Evolutionary conservation across 2,329 filamentous ascomycete species (phyloP).

Genomic region (Ophiostoma triangulosporum): DNA sequence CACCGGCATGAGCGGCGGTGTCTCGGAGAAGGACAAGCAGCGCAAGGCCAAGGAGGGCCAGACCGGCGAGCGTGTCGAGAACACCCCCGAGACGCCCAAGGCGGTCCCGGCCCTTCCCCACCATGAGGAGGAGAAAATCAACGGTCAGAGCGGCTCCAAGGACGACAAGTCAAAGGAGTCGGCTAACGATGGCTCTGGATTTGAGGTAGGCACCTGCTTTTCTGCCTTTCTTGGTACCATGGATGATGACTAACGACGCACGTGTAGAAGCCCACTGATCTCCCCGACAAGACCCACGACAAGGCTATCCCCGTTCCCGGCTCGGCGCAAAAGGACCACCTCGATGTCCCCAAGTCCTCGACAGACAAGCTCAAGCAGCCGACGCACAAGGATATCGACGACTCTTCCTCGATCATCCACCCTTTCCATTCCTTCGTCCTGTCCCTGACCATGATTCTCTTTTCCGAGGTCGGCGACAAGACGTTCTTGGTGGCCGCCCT

Average conservation of each 20-base stretch:
- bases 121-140: conserved; percentile 61
- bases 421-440: conserved; percentile 81
- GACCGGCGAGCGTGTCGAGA: conserved; percentile 52
- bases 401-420: conserved; percentile 48
- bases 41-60: conserved; percentile 53
- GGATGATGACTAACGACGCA: not conserved
- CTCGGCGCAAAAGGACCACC: conserved; percentile 50
- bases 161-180: conserved; percentile 25
- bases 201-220: conserved; percentile 40
- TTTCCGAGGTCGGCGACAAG: conserved; percentile 96
- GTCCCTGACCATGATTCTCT: conserved; percentile 91
- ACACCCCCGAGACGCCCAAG: conserved; percentile 72
- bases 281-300: conserved; percentile 67
- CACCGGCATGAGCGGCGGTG: conserved; percentile 76
- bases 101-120: conserved; percentile 72
- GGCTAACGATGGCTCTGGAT: conserved; percentile 29
- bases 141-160: conserved; percentile 25
- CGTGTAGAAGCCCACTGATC: conserved; percentile 60
- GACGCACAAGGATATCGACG: conserved; percentile 18
- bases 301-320: conserved; percentile 56
- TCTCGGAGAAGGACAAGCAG: conserved; percentile 74
- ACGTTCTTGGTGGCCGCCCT: conserved; percentile 93
- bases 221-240: too few relatives aligned
- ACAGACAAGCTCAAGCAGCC: conserved; percentile 14
- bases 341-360: conserved; percentile 34